Evolutionary conservation across 2,329 filamentous ascomycete species (phyloP).

Genomic region (Ceratocystis huliohia): DNA sequence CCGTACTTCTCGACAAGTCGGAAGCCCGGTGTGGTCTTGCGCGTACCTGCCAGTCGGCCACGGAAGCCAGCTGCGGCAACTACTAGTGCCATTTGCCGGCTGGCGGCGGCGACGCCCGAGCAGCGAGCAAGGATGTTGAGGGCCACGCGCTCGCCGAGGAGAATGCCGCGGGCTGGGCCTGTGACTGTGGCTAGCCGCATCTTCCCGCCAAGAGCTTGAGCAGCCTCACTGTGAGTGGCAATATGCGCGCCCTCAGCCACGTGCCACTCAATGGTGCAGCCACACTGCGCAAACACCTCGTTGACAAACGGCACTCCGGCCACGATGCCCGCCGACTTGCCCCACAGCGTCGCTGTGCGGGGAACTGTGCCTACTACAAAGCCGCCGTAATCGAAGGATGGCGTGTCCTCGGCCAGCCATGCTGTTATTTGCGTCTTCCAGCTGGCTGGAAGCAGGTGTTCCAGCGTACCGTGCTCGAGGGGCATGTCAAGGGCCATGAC

Average conservation of each 20-base stretch:
- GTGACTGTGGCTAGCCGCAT: conserved; percentile 64
- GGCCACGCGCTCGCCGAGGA: conserved; percentile 88
- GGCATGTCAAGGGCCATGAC: conserved; percentile 19
- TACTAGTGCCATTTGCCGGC: conserved; percentile 40
- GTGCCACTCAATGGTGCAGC: conserved; percentile 87
- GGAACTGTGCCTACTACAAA: conserved; percentile 74
- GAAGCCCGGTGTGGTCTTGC: conserved; percentile 95
- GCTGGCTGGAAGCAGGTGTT: conserved; percentile 67
- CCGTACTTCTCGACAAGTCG: conserved; percentile 95
- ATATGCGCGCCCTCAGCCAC: conserved; percentile 60
- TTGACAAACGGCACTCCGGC: conserved; percentile 92
- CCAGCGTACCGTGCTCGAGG: conserved; percentile 33
- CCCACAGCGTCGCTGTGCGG: conserved; percentile 53
- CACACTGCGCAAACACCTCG: conserved; percentile 81
- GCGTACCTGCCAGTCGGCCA: conserved; percentile 80
- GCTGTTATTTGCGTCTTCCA: conserved; percentile 69
- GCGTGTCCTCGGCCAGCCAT: conserved; percentile 94
- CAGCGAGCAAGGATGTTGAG: conserved; percentile 83
- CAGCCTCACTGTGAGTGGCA: conserved; percentile 42
- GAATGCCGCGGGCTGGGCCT: conserved; percentile 64
- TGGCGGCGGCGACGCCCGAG: conserved; percentile 74
- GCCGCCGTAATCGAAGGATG: conserved; percentile 91
- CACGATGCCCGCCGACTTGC: conserved; percentile 63
- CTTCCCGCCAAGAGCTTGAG: conserved; percentile 32
- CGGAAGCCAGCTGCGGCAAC: conserved; percentile 57